phyloP scores from a whole-genome alignment of 2,329 filamentous ascomycete species.

The Paraconiothyrium brasiliense region DNA sequence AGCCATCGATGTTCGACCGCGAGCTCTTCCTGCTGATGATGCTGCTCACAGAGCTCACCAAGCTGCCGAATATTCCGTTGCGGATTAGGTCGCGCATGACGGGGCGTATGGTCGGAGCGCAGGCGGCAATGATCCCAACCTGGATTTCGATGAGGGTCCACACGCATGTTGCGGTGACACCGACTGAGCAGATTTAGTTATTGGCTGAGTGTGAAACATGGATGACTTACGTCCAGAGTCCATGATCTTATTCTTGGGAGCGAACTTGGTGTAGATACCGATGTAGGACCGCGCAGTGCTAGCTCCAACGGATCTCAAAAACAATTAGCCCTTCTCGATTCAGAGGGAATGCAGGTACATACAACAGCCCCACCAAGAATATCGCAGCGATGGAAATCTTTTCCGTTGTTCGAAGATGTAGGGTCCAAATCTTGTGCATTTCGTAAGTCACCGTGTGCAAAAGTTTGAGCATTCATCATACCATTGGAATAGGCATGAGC shows the following conservation, averaged over 20 bases:
- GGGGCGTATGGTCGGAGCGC: constrained; percentile 17
- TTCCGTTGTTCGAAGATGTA: constrained; percentile 11
- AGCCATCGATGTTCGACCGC: not conserved
- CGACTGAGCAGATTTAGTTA: not conserved
- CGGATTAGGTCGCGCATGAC: not conserved
- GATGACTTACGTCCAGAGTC: constrained; percentile 11
- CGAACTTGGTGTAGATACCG: constrained; percentile 12
- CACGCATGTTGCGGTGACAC: constrained; percentile 15
- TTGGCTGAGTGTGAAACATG: not conserved
- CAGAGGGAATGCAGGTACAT: not conserved
- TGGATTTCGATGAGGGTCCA: constrained; percentile 20
- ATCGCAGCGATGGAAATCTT: constrained; percentile 13
- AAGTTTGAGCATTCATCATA: not conserved
- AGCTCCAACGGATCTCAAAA: constrained; percentile 18
- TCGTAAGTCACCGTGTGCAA: not conserved
- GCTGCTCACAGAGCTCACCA: constrained; percentile 3
- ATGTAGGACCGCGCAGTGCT: constrained; percentile 19
- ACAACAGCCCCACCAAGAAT: constrained; percentile 17
- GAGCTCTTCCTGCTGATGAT: constrained; percentile 5
- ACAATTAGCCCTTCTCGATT: not conserved
- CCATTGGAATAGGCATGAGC: constrained; percentile 17
- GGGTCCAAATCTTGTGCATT: constrained; percentile 7
- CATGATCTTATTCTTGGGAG: constrained; percentile 13
- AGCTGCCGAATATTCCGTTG: not conserved
- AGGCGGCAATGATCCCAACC: constrained; percentile 21